Evolutionary conservation across 495 filamentous ascomycete genomes (phyloP).

Genomic region (Aspergillus haitiensis): DNA sequence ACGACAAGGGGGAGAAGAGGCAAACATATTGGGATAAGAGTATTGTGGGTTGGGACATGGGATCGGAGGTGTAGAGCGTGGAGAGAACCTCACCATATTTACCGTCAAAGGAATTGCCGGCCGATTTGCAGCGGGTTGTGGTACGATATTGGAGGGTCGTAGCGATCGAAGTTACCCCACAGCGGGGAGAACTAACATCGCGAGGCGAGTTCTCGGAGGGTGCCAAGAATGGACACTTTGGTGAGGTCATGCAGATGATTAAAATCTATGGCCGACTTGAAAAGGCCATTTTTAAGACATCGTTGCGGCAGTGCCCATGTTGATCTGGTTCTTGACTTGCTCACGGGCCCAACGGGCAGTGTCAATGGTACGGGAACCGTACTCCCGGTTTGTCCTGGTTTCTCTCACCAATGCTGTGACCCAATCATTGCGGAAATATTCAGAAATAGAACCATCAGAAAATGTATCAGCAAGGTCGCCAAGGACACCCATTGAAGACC

Average conservation of each 20-base stretch:
- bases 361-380: constrained; percentile 76
- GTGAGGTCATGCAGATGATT: constrained; percentile 10
- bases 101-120: constrained; percentile 4
- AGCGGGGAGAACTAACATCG: constrained; percentile 7
- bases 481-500: constrained; percentile 92
- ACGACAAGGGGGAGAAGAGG: constrained; percentile 7
- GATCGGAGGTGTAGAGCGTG: constrained; percentile 10
- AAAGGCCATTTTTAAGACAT: constrained; percentile 35
- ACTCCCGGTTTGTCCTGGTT: constrained; percentile 80
- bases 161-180: constrained; percentile 18
- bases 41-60: not conserved
- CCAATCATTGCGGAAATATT: constrained; percentile 89
- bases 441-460: constrained; percentile 80
- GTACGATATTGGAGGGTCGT: not conserved
- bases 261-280: constrained; percentile 2
- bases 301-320: constrained; percentile 38
- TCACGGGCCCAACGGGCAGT: constrained; percentile 97
- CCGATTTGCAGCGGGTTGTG: constrained; percentile 2
- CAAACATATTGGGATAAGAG: constrained; percentile 5
- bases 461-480: constrained; percentile 94
- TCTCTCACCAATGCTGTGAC: constrained; percentile 83
- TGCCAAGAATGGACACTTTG: constrained; percentile 18
- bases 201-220: constrained; percentile 21
- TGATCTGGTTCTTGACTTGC: constrained; percentile 90
- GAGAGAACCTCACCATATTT: constrained; percentile 1